Percentiles rank a stretch among this genome's conserved stretches.
These are phyloP conservation scores for Euphorbia celastroides DNA, from an alignment of 441 rosid species.

Conservation along the genomic window DNA sequence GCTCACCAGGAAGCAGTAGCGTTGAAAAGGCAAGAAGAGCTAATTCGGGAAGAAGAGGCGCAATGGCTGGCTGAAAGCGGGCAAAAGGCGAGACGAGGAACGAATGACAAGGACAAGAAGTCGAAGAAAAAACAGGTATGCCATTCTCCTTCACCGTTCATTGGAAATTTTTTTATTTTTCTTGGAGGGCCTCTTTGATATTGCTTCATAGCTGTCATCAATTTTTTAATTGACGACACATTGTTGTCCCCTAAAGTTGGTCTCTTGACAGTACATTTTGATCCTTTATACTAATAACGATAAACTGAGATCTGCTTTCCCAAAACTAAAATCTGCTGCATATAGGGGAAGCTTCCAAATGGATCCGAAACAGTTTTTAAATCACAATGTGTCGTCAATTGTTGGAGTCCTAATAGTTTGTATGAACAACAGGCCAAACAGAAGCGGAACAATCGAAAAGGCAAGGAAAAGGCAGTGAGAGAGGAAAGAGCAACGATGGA, in stretches of 20 bases:
- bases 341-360: too few species aligned
- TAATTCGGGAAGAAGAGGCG: conserved; percentile 94
- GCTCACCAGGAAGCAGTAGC: conserved; percentile 97
- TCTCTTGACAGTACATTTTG: too few species aligned
- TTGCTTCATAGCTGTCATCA: too few species aligned
- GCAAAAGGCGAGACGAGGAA: conserved; percentile 78
- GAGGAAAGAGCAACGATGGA: conserved; percentile 47
- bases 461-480: conserved; percentile 63
- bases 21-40: conserved; percentile 86
- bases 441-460: conserved; percentile 76
- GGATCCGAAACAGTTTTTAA: too few species aligned
- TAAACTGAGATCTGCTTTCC: too few species aligned
- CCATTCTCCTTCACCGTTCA: neutral
- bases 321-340: too few species aligned
- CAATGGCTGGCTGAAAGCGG: conserved; percentile 76
- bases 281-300: too few species aligned
- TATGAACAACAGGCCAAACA: conserved; percentile 61
- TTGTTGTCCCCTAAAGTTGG: too few species aligned
- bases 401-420: conserved; percentile 10
- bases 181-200: too few species aligned
- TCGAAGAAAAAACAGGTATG: conserved; percentile 85
- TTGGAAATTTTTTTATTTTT: neutral
- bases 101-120: conserved; percentile 72
- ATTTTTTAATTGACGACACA: too few species aligned
- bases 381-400: conserved; percentile 5